Evolutionary conservation across 2,329 filamentous ascomycete species (phyloP).

Genomic region (Teratosphaeria pseudoeucalypti): DNA sequence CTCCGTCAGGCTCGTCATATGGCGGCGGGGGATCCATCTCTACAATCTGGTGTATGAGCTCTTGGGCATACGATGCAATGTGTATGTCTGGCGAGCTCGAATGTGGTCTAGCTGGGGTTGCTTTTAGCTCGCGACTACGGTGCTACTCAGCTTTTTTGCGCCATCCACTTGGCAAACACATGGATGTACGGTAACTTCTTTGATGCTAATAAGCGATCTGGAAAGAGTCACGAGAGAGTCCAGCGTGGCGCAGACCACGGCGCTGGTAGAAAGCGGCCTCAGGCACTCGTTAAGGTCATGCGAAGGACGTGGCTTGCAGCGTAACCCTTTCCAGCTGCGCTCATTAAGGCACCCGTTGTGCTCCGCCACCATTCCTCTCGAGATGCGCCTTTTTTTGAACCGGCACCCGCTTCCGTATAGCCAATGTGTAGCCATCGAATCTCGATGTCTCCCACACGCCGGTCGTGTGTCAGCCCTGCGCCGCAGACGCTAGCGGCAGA

Average conservation of each 20-base stretch:
- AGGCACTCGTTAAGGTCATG: neutral
- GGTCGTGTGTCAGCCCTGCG: neutral
- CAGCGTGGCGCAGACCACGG: neutral
- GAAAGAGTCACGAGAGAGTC: neutral
- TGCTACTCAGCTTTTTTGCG: neutral
- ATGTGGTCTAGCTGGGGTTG: neutral
- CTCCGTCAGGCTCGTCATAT: conserved; percentile 17
- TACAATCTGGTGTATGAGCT: neutral
- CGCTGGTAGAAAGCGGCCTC: neutral
- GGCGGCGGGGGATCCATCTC: conserved; percentile 18
- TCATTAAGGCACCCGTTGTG: neutral
- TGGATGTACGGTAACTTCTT: neutral
- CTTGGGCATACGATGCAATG: no score
- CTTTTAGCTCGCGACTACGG: no score
- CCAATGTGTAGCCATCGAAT: neutral
- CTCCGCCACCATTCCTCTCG: neutral
- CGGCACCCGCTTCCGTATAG: neutral
- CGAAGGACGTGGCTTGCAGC: neutral
- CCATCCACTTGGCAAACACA: neutral
- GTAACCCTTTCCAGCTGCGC: neutral
- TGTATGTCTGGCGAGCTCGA: neutral
- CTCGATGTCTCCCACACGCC: neutral
- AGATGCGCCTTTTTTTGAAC: neutral
- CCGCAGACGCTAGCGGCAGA: neutral
- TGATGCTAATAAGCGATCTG: neutral